A percentile compares a stretch with the other conserved stretches of the same genome.
phyloP scores from a whole-genome alignment of 805 yeast genomes.

The Lachancea fermentati region DNA sequence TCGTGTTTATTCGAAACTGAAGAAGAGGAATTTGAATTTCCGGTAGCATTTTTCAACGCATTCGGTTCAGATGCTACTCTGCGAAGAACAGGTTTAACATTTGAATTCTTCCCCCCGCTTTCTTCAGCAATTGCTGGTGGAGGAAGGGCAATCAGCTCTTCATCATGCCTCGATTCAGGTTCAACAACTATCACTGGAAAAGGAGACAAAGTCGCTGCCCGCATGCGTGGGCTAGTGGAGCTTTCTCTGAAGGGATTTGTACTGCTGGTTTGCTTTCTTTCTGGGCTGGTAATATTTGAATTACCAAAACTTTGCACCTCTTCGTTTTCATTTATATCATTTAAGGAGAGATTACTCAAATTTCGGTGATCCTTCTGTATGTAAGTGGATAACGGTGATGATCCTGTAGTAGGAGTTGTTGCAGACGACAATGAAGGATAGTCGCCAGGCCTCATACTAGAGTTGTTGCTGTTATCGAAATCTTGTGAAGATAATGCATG shows the following conservation, averaged over 20 bases:
- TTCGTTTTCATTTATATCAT: conserved; percentile 33
- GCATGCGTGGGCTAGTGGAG: conserved; percentile 6
- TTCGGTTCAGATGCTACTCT: conserved; percentile 85
- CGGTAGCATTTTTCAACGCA: conserved; percentile 36
- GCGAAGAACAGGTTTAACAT: conserved; percentile 40
- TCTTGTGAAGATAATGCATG: conserved; percentile 33
- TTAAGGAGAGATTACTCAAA: conserved; percentile 24
- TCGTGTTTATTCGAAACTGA: neutral
- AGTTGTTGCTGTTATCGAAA: conserved; percentile 7
- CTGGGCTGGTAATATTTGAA: neutral
- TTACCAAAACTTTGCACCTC: conserved; percentile 15
- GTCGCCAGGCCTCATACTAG: conserved; percentile 1
- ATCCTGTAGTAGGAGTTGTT: conserved; percentile 12
- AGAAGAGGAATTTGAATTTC: neutral
- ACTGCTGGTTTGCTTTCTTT: neutral
- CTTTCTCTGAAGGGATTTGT: neutral
- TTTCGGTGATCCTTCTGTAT: conserved; percentile 14
- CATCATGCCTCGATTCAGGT: conserved; percentile 3
- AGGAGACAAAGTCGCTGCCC: conserved; percentile 5
- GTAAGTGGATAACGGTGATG: conserved; percentile 9
- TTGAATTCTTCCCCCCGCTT: neutral
- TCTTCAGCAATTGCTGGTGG: neutral
- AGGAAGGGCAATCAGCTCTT: conserved; percentile 2
- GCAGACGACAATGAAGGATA: neutral
- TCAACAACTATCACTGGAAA: conserved; percentile 8